Conservation (phyloP, 2,329 filamentous ascomycete species). For the Tetracladium maxilliforme region DNA sequence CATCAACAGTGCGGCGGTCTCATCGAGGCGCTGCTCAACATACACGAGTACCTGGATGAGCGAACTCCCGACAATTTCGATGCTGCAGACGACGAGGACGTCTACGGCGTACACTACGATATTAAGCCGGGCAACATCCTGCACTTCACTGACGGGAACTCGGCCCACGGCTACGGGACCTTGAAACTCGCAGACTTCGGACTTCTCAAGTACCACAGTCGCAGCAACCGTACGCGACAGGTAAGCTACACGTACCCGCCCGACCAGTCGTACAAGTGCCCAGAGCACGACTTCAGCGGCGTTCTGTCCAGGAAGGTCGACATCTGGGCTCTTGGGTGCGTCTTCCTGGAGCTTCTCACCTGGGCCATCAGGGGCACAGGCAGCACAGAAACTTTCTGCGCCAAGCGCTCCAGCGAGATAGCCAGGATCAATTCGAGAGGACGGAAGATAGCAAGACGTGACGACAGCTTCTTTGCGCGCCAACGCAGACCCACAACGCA, state of each 20-base stretch:
- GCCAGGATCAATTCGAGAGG: too few species aligned
- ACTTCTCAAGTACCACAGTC: constrained; percentile 6
- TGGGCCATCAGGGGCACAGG: too few species aligned
- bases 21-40: too few species aligned
- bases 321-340: constrained; percentile 13
- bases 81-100: not conserved
- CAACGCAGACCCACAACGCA: too few species aligned
- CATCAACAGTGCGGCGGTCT: too few species aligned
- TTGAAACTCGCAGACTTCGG: constrained; percentile 11
- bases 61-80: too few species aligned
- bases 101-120: constrained; percentile 13
- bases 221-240: constrained; percentile 3
- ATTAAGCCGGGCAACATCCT: constrained; percentile 14
- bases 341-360: constrained; percentile 10
- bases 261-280: constrained; percentile 7
- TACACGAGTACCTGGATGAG: too few species aligned
- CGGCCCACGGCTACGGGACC: constrained; percentile 1
- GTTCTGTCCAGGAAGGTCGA: constrained; percentile 9
- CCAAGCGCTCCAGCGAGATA: too few species aligned
- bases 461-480: too few species aligned
- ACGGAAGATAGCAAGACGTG: too few species aligned
- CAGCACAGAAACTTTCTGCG: too few species aligned
- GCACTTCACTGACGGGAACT: constrained; percentile 5
- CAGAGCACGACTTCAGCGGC: constrained; percentile 6
- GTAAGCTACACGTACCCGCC: not conserved